Conservation (phyloP, 805 yeast species). For the Candida pseudofarinosa region DNA sequence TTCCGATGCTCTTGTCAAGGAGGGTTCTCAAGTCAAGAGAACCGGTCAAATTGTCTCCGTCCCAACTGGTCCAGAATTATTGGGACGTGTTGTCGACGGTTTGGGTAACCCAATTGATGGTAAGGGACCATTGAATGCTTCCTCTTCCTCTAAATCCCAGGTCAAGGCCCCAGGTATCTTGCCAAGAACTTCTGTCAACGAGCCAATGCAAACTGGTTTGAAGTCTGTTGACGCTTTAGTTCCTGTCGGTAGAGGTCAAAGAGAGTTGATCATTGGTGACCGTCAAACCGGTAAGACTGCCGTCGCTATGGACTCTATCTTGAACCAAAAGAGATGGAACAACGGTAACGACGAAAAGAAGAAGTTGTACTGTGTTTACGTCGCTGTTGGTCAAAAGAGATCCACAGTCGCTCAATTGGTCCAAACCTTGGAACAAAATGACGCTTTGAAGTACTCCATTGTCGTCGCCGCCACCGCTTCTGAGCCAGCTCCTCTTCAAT, state of each 20-base stretch:
- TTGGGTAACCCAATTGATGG: conserved; percentile 99
- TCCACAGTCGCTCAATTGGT: conserved; percentile 99
- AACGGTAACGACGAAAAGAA: conserved; percentile 89
- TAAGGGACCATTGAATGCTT: conserved; percentile 94
- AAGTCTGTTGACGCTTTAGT: conserved; percentile 98
- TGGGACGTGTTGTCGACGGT: conserved; percentile 99
- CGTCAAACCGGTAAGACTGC: conserved; percentile 99
- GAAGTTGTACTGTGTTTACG: conserved; percentile 99
- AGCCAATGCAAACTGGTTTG: conserved; percentile 99
- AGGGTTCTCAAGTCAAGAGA: conserved; percentile 99
- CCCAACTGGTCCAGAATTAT: conserved; percentile 95
- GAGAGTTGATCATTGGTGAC: conserved; percentile 99
- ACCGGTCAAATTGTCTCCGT: conserved; percentile 99
- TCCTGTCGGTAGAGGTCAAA: conserved; percentile 99
- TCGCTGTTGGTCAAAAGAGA: conserved; percentile 99
- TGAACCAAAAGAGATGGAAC: conserved; percentile 99
- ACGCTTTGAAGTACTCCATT: conserved; percentile 95
- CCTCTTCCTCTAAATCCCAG: conserved; percentile 89
- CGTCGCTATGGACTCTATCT: conserved; percentile 95
- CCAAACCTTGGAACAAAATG: conserved; percentile 97
- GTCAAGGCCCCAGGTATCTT: conserved; percentile 99
- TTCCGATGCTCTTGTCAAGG: conserved; percentile 97
- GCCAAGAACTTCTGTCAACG: conserved; percentile 97
- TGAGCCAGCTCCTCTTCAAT: conserved; percentile 99
- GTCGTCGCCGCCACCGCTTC: conserved; percentile 99